A percentile compares a stretch with the other conserved stretches of the same genome.
phyloP scores from a whole-genome alignment of 352 stramenopile species.

The Phytopythium chamaehyphon region DNA sequence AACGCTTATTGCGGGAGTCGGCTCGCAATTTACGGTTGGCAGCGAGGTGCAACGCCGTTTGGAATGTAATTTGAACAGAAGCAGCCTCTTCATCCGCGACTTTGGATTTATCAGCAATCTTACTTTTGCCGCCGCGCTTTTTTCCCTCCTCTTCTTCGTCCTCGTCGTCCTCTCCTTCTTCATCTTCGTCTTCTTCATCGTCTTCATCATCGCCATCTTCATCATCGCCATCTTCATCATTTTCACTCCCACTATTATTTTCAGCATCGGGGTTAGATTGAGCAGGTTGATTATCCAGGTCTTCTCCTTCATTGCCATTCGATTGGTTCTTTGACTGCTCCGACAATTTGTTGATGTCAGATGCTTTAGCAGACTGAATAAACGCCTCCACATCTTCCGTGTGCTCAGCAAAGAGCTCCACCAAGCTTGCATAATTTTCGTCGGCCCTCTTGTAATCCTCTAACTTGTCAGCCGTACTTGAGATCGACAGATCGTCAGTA shows the following conservation, averaged over 20 bases:
- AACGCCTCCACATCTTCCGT: conserved; percentile 31
- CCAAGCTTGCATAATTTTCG: conserved; percentile 30
- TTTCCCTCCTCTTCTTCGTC: not conserved
- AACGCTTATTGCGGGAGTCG: conserved; percentile 18
- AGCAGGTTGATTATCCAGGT: conserved; percentile 3
- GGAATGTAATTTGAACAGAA: conserved; percentile 33
- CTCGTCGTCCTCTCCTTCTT: conserved; percentile 3
- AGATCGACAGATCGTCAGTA: conserved; percentile 8
- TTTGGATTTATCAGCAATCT: conserved; percentile 6
- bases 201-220: conserved; percentile 11
- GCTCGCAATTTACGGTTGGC: conserved; percentile 36
- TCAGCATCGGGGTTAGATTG: conserved; percentile 2
- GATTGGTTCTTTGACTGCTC: not conserved
- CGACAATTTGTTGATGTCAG: conserved; percentile 5
- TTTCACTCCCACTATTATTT: conserved; percentile 5
- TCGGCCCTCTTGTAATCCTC: conserved; percentile 35
- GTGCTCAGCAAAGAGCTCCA: conserved; percentile 49
- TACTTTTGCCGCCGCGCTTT: not conserved
- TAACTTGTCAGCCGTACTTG: conserved; percentile 17
- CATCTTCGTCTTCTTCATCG: conserved; percentile 1
- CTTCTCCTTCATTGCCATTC: not conserved
- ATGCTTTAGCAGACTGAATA: conserved; percentile 27
- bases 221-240: conserved; percentile 1
- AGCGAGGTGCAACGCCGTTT: conserved; percentile 50
- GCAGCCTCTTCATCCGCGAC: not conserved